Evolutionary conservation across 139 green algal species (phyloP).

Genomic region (Gonium pectorale): DNA sequence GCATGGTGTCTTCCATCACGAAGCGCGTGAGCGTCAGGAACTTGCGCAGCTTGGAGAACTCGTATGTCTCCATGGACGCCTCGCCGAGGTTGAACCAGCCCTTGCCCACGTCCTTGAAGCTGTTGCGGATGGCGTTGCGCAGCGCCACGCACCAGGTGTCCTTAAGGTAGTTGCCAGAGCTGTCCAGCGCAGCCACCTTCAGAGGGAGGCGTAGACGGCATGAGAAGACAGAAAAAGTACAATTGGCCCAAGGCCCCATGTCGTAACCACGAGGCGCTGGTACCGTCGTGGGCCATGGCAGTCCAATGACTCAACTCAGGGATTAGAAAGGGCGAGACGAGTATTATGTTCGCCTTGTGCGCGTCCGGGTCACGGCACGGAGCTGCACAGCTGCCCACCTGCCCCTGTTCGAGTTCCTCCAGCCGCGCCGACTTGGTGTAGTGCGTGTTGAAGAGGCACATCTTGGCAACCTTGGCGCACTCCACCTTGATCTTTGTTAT

Average conservation of each 20-base stretch:
- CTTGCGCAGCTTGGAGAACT: constrained; percentile 78
- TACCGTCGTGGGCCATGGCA: too few relatives aligned
- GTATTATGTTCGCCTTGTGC: too few relatives aligned
- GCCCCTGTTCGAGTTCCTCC: constrained; percentile 87
- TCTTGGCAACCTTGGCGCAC: constrained; percentile 71
- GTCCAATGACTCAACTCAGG: too few relatives aligned
- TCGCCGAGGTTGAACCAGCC: constrained; percentile 90
- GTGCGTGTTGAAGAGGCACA: constrained; percentile 76
- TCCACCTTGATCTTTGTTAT: constrained; percentile 61
- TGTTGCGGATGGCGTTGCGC: constrained; percentile 70
- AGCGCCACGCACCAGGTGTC: constrained; percentile 78
- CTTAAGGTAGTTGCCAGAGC: constrained; percentile 75
- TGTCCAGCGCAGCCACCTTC: constrained; percentile 51
- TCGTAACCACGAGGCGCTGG: too few relatives aligned
- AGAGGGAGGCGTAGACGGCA: neutral
- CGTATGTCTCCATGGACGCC: constrained; percentile 81
- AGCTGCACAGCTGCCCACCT: constrained; percentile 62
- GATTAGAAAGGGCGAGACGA: too few relatives aligned
- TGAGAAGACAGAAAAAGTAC: too few relatives aligned
- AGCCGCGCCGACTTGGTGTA: constrained; percentile 77
- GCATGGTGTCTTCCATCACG: constrained; percentile 86
- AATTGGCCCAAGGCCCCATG: too few relatives aligned
- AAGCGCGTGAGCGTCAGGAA: constrained; percentile 71
- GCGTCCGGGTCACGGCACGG: too few relatives aligned
- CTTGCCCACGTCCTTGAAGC: constrained; percentile 82